phyloP scores from a whole-genome alignment of 768 basidiomycete species.

The Russula foetens region DNA sequence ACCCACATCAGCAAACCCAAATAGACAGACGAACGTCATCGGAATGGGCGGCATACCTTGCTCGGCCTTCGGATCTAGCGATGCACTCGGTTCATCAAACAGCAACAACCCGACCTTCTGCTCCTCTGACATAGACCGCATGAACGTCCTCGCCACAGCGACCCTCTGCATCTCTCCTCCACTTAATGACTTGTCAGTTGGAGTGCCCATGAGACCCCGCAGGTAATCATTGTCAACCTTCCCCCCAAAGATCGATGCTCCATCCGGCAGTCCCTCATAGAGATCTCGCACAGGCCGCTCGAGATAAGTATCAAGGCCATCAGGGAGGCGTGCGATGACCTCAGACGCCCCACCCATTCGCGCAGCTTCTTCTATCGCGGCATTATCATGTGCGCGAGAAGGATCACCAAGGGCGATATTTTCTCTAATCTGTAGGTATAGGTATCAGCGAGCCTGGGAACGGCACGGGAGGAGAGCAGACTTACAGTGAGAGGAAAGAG shows the following conservation, averaged over 20 bases:
- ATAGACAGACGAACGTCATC: not conserved
- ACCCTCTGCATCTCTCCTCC: slow-evolving; percentile 74
- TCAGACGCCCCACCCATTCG: slow-evolving; percentile 59
- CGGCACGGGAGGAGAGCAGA: not conserved
- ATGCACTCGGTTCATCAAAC: slow-evolving; percentile 72
- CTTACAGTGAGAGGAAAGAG: slow-evolving; percentile 70
- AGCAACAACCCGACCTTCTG: slow-evolving; percentile 48
- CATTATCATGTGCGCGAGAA: slow-evolving; percentile 40
- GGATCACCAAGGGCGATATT: slow-evolving; percentile 75
- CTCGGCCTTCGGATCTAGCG: slow-evolving; percentile 68
- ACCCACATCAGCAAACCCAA: not conserved
- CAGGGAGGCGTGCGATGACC: slow-evolving; percentile 55
- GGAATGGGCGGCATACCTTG: slow-evolving; percentile 38
- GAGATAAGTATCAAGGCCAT: slow-evolving; percentile 64
- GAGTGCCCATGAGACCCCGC: not conserved
- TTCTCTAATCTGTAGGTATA: slow-evolving; percentile 49
- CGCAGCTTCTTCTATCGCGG: slow-evolving; percentile 56
- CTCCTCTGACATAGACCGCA: slow-evolving; percentile 46
- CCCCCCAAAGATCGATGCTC: slow-evolving; percentile 49
- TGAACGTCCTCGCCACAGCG: slow-evolving; percentile 65
- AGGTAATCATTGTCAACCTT: slow-evolving; percentile 28
- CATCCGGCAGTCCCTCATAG: slow-evolving; percentile 58
- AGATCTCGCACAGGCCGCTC: slow-evolving; percentile 60
- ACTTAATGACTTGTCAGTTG: slow-evolving; percentile 31
- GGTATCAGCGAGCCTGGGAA: not conserved